Conservation (phyloP, 192 early-diverging fungal species). For the Funneliformis geosporum region DNA sequence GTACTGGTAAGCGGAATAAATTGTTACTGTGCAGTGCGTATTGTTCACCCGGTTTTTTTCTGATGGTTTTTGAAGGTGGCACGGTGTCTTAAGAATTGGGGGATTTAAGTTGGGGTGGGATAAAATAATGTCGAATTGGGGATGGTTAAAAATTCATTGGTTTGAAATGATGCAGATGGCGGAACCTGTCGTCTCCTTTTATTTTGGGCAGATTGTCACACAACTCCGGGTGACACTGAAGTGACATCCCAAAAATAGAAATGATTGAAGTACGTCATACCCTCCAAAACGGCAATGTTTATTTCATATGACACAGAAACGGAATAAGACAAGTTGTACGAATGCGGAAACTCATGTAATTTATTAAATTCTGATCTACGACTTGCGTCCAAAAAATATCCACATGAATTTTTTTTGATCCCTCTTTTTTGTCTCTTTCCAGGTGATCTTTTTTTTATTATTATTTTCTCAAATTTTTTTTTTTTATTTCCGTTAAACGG, state of each 20-base stretch:
- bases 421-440: background rate
- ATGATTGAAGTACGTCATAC: background rate
- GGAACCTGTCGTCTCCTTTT: background rate
- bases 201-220: background rate
- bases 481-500: background rate
- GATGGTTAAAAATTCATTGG: background rate
- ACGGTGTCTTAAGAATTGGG: background rate
- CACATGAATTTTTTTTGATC: background rate
- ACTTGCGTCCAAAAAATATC: background rate
- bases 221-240: background rate
- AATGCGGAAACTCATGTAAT: background rate
- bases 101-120: background rate
- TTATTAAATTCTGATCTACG: background rate
- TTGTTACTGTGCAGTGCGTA: background rate
- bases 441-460: background rate
- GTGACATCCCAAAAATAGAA: background rate
- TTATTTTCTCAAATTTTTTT: no score
- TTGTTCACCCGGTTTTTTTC: background rate
- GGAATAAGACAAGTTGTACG: background rate
- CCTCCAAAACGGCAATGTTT: background rate
- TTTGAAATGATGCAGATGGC: background rate
- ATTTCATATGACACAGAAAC: background rate
- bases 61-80: background rate
- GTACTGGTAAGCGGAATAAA: background rate
- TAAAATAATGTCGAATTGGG: background rate